A percentile compares a stretch with the other conserved stretches of the same genome.
Conservation (phyloP, 768 basidiomycete species). For the Nevesoporus exiguus region DNA sequence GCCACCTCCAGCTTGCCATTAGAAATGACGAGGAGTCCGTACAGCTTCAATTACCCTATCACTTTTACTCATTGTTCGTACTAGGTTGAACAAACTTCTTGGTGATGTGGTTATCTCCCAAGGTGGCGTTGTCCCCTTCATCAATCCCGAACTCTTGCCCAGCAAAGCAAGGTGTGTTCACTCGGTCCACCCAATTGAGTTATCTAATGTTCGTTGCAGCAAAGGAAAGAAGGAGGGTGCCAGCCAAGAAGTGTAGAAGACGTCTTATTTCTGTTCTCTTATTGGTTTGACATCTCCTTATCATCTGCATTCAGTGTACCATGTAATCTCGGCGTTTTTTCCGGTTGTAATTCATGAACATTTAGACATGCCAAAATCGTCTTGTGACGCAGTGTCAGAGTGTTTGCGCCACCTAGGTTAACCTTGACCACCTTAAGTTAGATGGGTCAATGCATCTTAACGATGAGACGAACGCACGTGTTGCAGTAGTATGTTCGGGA, state of each 20-base stretch:
- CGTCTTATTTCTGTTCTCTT: constrained; percentile 9
- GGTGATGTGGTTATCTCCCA: constrained; percentile 87
- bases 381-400: not conserved
- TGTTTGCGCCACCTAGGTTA: not conserved
- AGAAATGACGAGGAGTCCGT: constrained; percentile 83
- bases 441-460: too few species aligned
- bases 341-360: constrained; percentile 14
- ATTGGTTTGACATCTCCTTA: constrained; percentile 28
- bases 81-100: constrained; percentile 72
- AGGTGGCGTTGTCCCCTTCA: constrained; percentile 79
- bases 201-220: constrained; percentile 17
- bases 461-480: too few species aligned
- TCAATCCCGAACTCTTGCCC: constrained; percentile 44
- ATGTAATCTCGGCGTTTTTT: constrained; percentile 20
- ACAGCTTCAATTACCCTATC: not conserved
- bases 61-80: not conserved
- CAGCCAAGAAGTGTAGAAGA: constrained; percentile 31
- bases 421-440: too few species aligned
- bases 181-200: not conserved
- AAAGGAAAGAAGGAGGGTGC: constrained; percentile 35
- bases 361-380: not conserved
- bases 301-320: constrained; percentile 28
- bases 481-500: too few species aligned
- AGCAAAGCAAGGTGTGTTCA: constrained; percentile 28
- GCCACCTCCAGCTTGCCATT: constrained; percentile 90